Evolutionary conservation across 139 green algal species (phyloP), one percentile per base, ranked within the genome.

Genomic region (Coelastrella sp.): DNA sequence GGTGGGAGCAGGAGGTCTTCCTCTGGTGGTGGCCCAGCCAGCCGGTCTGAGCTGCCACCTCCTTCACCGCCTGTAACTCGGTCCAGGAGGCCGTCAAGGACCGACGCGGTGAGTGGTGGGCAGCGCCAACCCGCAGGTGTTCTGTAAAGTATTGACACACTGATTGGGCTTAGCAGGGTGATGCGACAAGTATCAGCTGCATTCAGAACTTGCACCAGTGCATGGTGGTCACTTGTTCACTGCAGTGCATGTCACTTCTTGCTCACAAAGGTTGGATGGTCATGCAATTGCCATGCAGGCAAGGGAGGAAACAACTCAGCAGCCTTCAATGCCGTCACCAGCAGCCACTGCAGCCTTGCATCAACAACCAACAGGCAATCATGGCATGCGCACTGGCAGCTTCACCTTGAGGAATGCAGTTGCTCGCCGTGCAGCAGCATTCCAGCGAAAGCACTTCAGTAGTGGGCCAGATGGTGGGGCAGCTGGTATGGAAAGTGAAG

Each of bases 381-480:
- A 80, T 19, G 35, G 68, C n/a, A 19, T 84, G 59, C 73, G 82
- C 83, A 68, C 61, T 9, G 8, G 35, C 20, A 90, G 84, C 22
- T 81, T 89, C 27, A 86, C 63, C 74, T 78, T 95, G 80, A 89
- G 84, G 7, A 56, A 56, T 0, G 92, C 88, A 1, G 65, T 94
- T 19, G 88, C 73, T 6, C n/a, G 24, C 4, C 89, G 89, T 7
- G 93, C 93, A 72, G 66, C 66, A 10, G 63, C 35, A 35, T 95
- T 96, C 92, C 89, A 91, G 56, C 80, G 89, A 7, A 78, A 86
- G 35, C 79, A 95, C 82, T 96, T 95, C 65, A 81, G 70, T 6
- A 60, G 12, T n/a, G 81, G 22, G 6, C 58, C 59, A 27, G 84
- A 85, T 25, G 75, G 70, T 78, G 75, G 11, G 57, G 78, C 56